phyloP scores from a whole-genome alignment of 805 yeast genomes.

The Saturnispora zaruensis region DNA sequence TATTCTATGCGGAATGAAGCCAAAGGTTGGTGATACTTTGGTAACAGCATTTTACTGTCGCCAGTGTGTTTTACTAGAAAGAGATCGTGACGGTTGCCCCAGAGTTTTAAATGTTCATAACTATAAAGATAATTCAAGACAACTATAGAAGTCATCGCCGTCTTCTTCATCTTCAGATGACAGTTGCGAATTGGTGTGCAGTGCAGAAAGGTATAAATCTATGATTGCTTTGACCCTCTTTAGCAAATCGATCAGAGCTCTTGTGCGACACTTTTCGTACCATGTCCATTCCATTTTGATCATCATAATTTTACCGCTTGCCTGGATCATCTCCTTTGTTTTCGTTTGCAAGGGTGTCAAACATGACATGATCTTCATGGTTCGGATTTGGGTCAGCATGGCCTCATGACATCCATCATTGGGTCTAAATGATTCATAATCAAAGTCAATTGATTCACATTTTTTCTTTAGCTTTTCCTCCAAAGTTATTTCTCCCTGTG shows the following conservation, averaged over 20 bases:
- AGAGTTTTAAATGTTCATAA: conserved; percentile 59
- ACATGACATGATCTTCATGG: conserved; percentile 33
- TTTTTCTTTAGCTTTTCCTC: conserved; percentile 31
- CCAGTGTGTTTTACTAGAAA: conserved; percentile 74
- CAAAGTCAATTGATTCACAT: conserved; percentile 23
- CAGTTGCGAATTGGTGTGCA: background rate
- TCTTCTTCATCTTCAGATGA: conserved; percentile 5
- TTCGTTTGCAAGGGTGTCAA: conserved; percentile 48
- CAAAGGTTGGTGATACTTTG: conserved; percentile 37
- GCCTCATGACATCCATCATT: conserved; percentile 15
- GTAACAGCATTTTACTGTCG: conserved; percentile 74
- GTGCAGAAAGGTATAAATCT: conserved; percentile 10
- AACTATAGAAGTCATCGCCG: background rate
- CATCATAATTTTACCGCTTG: conserved; percentile 39
- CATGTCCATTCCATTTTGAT: conserved; percentile 49
- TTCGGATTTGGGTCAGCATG: conserved; percentile 30
- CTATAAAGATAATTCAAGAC: conserved; percentile 6
- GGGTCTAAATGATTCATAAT: background rate
- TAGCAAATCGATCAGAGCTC: background rate
- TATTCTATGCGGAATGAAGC: conserved; percentile 56
- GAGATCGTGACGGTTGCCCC: conserved; percentile 90
- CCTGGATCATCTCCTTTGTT: conserved; percentile 41
- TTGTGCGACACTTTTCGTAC: conserved; percentile 34
- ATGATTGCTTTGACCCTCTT: conserved; percentile 27
- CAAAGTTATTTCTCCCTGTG: conserved; percentile 18